Base-by-base conservation (phyloP, 2,329 filamentous ascomycete species). In the Grosmannia penicillata region DNA sequence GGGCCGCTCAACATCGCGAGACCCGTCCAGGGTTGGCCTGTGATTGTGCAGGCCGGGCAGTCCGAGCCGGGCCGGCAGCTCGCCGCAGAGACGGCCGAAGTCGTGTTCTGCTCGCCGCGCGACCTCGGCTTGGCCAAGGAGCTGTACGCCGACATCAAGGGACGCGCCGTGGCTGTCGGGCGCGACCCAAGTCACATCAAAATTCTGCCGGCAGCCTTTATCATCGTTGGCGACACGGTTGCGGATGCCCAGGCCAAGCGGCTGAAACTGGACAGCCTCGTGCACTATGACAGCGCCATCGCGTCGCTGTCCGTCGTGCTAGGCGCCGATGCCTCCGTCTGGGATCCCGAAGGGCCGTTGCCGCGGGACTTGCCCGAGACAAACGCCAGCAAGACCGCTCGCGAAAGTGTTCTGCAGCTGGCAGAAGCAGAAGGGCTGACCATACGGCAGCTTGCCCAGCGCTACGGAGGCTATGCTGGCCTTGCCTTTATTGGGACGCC, bases 401-500 rank as follows among this genome's bases (percentile, higher is more conserved):
- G 65, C 2, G 65, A 56, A 7, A 49, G 54, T 0, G 41, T 34
- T 17, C 43, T 51, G 3, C 61, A 56, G 41, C 51, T 72, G 3
- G 66, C 64, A 0, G 47, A 52, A 33, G 48, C 57, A 1, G 44
- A 48, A 29, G 34, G 42, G 17, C 42, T 48, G 37, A 47, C 44
- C 31, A 40, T 48, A 65, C 70, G 64, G 6, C 68, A 72, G 48
- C 58, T 71, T 18, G 68, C 67, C 1, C 58, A 64, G 45, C 57
- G 68, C 4, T 62, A 58, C 32, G 66, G 66, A 14, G 46, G 46
- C 19, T 45, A 45, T 11, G 28, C 45, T 3, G 45, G 45, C 2
- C 38, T 43, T 21, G 37, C 43, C 25, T 32, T 75, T 6, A 72
- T 82, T 0, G 78, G 79, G 0, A 82, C 75, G 0, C 60, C 78